Evolutionary conservation across 1,284 basidiomycete genomes (phyloP).

Genomic region (Cryptococcus hybrid): DNA sequence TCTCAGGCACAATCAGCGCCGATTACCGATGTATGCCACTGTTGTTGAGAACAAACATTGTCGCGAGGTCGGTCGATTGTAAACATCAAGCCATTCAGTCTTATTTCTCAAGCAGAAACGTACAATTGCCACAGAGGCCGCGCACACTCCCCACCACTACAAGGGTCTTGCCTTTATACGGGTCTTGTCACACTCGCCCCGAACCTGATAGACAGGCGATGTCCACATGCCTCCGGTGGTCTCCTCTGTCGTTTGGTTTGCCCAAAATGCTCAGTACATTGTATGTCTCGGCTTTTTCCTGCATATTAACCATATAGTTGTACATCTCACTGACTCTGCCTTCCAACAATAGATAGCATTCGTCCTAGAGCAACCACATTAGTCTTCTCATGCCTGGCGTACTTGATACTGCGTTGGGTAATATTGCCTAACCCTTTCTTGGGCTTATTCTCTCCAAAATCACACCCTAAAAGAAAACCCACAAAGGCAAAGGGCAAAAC

Average conservation of each 20-base stretch:
- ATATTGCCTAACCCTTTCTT: conserved; percentile 1
- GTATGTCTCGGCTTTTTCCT: not conserved
- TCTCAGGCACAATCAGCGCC: too few relatives aligned
- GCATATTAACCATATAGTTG: not conserved
- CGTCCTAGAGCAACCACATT: conserved; percentile 4
- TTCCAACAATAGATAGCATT: conserved; percentile 5
- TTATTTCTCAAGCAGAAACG: too few relatives aligned
- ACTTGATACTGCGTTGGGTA: conserved; percentile 6
- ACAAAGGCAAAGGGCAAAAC: not conserved
- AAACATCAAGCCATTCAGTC: too few relatives aligned
- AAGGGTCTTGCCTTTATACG: too few relatives aligned
- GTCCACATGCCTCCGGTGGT: not conserved
- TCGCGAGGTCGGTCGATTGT: too few relatives aligned
- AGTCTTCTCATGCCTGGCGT: conserved; percentile 6
- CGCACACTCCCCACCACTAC: too few relatives aligned
- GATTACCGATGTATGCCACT: too few relatives aligned
- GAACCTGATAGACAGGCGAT: not conserved
- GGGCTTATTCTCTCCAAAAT: not conserved
- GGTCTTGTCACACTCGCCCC: too few relatives aligned
- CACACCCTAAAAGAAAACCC: not conserved
- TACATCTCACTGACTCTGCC: not conserved
- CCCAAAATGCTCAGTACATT: not conserved
- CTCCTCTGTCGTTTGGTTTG: not conserved
- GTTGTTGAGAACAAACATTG: too few relatives aligned
- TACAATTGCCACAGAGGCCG: too few relatives aligned